Evolutionary conservation across 208 protist genomes (phyloP), one percentile per base, ranked within the genome.

Genomic region (Porcisia deanei): DNA sequence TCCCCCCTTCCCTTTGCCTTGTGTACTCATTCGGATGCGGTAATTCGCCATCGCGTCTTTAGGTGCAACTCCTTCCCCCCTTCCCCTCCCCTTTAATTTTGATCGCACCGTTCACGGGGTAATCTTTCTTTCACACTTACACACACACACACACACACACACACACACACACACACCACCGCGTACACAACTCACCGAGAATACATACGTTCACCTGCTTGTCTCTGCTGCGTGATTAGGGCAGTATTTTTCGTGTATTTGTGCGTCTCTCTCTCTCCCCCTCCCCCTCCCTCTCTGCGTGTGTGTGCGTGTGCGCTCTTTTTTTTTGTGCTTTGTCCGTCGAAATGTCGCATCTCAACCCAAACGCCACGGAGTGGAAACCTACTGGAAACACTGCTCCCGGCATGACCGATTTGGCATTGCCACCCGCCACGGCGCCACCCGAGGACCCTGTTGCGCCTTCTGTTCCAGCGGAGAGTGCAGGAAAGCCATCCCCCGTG

Each of bases 351-450:
- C 73, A 77, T 22, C 80, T 96, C 34, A 94, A 96, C 71, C 89
- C 84, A 7, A 90, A 94, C 55, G 92, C 92, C 47, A 87, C 80
- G 66, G 92, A 96, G 76, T 96, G 92, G 92, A 84, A 77, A 34
- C 92, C 91, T n/a, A 80, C 82, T 2, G 81, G 83, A 25, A 85
- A 75, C 78, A 70, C 63, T 60, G 49, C 72, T 41, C 76, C 81
- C 67, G 83, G 82, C 47, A 80, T 90, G 63, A 77, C 77, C 3
- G 73, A 80, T 45, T 76, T 94, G 57, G 66, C 64, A 22, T 83
- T 94, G 12, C 87, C 87, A 2, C 76, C 85, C 7, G 80, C 88
- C n/a, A 87, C 86, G 14, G 71, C 73, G 25, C 57, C 77, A 57
- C 67, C 55, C 8, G 71, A 65, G 0, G 60, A 78, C n/a, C 67